Base-by-base conservation (phyloP, 1,284 basidiomycete species). In the Fomitiporia mediterranea region DNA sequence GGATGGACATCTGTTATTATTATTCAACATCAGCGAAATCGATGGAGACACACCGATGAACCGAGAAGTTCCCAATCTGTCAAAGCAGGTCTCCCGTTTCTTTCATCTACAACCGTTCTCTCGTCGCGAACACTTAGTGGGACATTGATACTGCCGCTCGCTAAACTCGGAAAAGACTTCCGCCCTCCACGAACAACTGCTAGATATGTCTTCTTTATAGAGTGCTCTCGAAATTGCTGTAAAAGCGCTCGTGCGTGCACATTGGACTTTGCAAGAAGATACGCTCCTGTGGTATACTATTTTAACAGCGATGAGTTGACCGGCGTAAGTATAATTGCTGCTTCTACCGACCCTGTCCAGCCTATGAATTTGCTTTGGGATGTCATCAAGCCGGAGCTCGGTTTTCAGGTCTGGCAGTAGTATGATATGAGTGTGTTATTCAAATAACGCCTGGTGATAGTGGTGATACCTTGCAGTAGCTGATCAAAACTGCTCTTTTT, bases 281-380 rank as follows among this genome's bases (percentile, higher is more conserved):
- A 69, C 27, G 75, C 75, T 3, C 86, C 86, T 0, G 86, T 88
- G 0, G 86, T 88, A 5, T 72, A 68, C 86, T 88, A 47, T 1
- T 9, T 28, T 53, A 34, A 9, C 19, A 23, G 42, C 6, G 27
- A 13, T 23, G 17, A 9, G 35, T 3, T 2, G 42, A 38, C 37
- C 27, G 32, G 46, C 17, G 11, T 30, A 42, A 21, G 23, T 38
- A 30, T 32, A 21, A 50, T 40, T 59, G n/a, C 50, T 32, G 32
- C 21, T 37, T 51, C 13, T 30, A 7, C 13, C 19, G 51, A 82
- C 85, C 73, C 84, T 86, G 71, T 89, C 86, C 7, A 89, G 74
- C 7, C 86, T 77, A 65, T 89, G 86, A 13, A 86, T 76, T 2
- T 80, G 71, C 54, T 71, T 72, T 7, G 79, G 82, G 8, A 65